Percentiles rank a stretch among this genome's conserved stretches.
phyloP scores from a whole-genome alignment of 345 rosid genomes.

The Theobroma cacao region DNA sequence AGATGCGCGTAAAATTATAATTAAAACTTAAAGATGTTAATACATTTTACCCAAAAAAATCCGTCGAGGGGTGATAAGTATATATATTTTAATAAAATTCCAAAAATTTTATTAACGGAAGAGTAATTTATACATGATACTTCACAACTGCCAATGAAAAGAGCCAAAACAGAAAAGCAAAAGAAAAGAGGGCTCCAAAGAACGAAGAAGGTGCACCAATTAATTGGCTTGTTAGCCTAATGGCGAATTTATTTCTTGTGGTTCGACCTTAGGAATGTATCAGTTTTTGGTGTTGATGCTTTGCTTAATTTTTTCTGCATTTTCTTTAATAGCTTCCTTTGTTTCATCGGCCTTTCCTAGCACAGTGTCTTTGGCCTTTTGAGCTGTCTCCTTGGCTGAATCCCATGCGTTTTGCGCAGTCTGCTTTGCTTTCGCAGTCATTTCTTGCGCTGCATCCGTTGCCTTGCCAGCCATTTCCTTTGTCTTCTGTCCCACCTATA shows the following conservation, averaged over 20 bases:
- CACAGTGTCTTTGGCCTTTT: slow-evolving; percentile 28
- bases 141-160: neutral
- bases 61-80: too few species aligned
- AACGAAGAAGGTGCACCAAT: neutral
- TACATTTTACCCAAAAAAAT: too few species aligned
- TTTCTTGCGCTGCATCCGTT: slow-evolving; percentile 12
- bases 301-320: slow-evolving; percentile 35
- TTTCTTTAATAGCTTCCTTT: slow-evolving; percentile 26
- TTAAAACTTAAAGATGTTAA: too few species aligned
- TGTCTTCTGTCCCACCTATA: slow-evolving; percentile 16
- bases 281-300: slow-evolving; percentile 37
- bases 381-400: slow-evolving; percentile 33
- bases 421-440: slow-evolving; percentile 30
- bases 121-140: neutral
- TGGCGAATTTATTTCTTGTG: neutral
- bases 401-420: slow-evolving; percentile 26
- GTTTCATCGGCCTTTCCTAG: slow-evolving; percentile 29
- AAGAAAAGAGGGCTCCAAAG: neutral
- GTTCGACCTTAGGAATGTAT: neutral
- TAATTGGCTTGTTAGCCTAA: neutral
- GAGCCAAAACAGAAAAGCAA: neutral
- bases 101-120: too few species aligned
- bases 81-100: too few species aligned
- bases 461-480: slow-evolving; percentile 15
- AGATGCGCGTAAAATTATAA: too few species aligned